phyloP scores from a whole-genome alignment of 805 yeast genomes.

The Metschnikowia borealis region DNA sequence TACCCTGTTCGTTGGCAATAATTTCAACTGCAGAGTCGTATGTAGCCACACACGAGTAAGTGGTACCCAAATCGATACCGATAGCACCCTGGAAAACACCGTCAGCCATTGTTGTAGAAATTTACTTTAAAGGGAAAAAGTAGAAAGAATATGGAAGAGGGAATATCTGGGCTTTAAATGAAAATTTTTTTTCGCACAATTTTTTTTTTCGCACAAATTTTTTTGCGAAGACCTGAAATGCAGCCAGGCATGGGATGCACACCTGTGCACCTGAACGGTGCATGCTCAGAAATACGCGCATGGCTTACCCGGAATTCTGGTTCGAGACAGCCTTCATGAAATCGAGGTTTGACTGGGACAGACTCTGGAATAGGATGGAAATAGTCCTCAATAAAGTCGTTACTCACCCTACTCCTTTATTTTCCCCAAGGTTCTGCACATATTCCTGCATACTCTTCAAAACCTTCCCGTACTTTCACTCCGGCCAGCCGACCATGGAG shows the following conservation, averaged over 20 bases:
- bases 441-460: no score
- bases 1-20: conserved; percentile 50
- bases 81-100: conserved; percentile 37
- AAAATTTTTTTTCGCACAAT: conserved; percentile 17
- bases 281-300: conserved; percentile 5
- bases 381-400: no score
- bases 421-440: no score
- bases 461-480: not conserved
- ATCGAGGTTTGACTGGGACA: not conserved
- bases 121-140: conserved; percentile 14
- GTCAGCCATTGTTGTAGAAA: conserved; percentile 25
- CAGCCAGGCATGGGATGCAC: not conserved
- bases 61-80: conserved; percentile 52
- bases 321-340: not conserved
- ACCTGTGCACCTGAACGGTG: not conserved
- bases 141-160: conserved; percentile 11
- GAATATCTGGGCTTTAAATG: conserved; percentile 16
- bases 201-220: conserved; percentile 7
- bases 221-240: conserved; percentile 7
- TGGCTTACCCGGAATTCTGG: conserved; percentile 1
- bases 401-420: no score
- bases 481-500: not conserved
- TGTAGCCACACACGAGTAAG: conserved; percentile 50
- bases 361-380: no score
- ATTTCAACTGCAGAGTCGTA: conserved; percentile 48